Evolutionary conservation across 306 rosid species (phyloP).

Genomic region (Vachellia pachyceras): DNA sequence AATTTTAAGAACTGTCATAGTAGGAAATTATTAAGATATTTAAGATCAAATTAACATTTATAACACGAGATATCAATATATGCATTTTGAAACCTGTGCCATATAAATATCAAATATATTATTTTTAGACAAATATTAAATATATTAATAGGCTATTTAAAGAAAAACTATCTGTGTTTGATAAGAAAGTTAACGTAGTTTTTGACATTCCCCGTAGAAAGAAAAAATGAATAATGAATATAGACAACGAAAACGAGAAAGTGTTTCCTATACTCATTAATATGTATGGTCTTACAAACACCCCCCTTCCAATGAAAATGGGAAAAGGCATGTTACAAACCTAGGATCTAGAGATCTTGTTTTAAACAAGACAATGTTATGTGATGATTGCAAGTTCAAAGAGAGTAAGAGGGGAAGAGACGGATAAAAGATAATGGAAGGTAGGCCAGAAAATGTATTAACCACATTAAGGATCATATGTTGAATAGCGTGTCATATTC

Average conservation of each 20-base stretch:
- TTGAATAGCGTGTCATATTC: neutral
- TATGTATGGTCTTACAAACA: neutral
- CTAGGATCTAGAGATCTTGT: neutral
- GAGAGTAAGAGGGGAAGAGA: neutral
- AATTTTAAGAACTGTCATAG: neutral
- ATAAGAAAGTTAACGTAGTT: neutral
- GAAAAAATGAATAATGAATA: neutral
- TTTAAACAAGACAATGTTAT: too few species aligned
- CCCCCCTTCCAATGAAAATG: neutral
- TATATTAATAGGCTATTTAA: neutral
- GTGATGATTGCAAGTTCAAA: neutral
- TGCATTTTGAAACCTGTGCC: neutral
- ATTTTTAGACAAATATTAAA: neutral
- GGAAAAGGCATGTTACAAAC: neutral
- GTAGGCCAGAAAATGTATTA: neutral
- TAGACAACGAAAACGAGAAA: neutral
- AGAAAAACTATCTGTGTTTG: neutral
- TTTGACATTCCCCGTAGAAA: neutral
- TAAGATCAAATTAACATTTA: neutral
- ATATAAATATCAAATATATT: neutral
- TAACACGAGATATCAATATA: neutral
- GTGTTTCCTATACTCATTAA: neutral
- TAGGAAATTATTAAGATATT: neutral
- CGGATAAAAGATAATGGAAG: neutral
- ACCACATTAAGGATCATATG: neutral